These are phyloP conservation scores for Fusarium luffae DNA, from an alignment of 2,329 filamentous ascomycete species.

Conservation along the genomic window DNA sequence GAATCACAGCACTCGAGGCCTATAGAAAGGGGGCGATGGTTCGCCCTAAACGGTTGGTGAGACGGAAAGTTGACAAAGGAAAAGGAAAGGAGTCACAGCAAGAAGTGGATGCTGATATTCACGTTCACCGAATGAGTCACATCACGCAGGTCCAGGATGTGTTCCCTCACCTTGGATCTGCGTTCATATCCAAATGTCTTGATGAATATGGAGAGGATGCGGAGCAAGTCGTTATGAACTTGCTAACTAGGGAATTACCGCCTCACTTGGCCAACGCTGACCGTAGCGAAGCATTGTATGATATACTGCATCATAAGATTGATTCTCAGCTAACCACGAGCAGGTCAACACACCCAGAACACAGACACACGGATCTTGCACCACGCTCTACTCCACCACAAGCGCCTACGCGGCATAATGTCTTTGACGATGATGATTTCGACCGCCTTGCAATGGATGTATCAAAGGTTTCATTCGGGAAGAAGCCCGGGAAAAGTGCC, in stretches of 20 bases:
- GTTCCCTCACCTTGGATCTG: constrained; percentile 87
- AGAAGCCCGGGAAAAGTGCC: constrained; percentile 72
- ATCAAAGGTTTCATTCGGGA: constrained; percentile 81
- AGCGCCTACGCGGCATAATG: constrained; percentile 72
- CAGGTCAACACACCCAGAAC: constrained; percentile 46
- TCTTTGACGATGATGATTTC: constrained; percentile 84
- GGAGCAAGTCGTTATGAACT: constrained; percentile 82
- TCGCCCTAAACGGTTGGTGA: constrained; percentile 62
- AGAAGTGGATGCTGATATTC: constrained; percentile 63
- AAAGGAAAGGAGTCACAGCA: constrained; percentile 62
- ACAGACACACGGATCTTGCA: constrained; percentile 56
- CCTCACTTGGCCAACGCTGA: constrained; percentile 72
- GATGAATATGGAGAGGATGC: constrained; percentile 82
- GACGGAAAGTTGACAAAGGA: constrained; percentile 72
- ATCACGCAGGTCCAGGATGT: constrained; percentile 93
- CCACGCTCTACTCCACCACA: constrained; percentile 69
- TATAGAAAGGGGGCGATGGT: constrained; percentile 68
- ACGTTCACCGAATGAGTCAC: constrained; percentile 84
- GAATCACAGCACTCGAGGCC: constrained; percentile 68
- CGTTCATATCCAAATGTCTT: constrained; percentile 81
- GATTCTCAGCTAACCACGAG: constrained; percentile 30
- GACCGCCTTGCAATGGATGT: constrained; percentile 75
- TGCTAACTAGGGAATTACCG: constrained; percentile 82
- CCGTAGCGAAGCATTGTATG: constrained; percentile 70
- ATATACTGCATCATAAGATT: constrained; percentile 20